phyloP scores from a whole-genome alignment of 2,329 filamentous ascomycete genomes.

The Grosmannia serpens region DNA sequence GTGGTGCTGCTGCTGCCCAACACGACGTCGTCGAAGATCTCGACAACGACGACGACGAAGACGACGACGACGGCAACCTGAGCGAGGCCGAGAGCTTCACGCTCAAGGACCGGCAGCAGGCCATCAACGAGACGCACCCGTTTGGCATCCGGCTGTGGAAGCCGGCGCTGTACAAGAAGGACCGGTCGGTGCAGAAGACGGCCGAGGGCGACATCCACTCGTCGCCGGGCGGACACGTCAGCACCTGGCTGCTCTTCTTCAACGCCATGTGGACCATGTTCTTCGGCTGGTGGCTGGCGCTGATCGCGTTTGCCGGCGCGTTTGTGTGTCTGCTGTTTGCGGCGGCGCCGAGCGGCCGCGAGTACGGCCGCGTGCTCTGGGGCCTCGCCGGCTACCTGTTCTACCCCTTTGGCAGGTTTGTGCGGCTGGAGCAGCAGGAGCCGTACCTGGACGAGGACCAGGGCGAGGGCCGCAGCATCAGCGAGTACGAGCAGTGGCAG shows the following conservation, averaged over 20 bases:
- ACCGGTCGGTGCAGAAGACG: constrained; percentile 87
- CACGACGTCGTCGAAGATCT: constrained; percentile 39
- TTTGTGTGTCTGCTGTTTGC: constrained; percentile 69
- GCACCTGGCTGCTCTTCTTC: constrained; percentile 72
- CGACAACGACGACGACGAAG: constrained; percentile 38
- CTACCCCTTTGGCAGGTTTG: constrained; percentile 95
- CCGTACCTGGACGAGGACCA: constrained; percentile 89
- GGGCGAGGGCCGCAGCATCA: constrained; percentile 91
- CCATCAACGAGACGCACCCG: constrained; percentile 97
- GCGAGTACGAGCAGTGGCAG: constrained; percentile 98
- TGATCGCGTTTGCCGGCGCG: constrained; percentile 63
- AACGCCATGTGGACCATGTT: constrained; percentile 83
- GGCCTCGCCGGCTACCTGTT: constrained; percentile 79
- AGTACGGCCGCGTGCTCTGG: constrained; percentile 77
- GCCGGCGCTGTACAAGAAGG: constrained; percentile 95
- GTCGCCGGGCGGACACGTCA: constrained; percentile 77
- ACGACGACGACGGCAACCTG: constrained; percentile 58
- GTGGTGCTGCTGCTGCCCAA: too few species aligned
- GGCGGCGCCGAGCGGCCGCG: constrained; percentile 66
- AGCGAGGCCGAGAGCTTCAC: constrained; percentile 98
- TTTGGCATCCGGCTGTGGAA: constrained; percentile 99
- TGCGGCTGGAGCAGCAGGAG: constrained; percentile 86
- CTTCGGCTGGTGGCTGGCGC: constrained; percentile 93
- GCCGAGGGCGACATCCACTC: constrained; percentile 97
- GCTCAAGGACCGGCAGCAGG: constrained; percentile 88